Conservation (phyloP, 352 stramenopile species). For the Thalassiosira hispida region DNA sequence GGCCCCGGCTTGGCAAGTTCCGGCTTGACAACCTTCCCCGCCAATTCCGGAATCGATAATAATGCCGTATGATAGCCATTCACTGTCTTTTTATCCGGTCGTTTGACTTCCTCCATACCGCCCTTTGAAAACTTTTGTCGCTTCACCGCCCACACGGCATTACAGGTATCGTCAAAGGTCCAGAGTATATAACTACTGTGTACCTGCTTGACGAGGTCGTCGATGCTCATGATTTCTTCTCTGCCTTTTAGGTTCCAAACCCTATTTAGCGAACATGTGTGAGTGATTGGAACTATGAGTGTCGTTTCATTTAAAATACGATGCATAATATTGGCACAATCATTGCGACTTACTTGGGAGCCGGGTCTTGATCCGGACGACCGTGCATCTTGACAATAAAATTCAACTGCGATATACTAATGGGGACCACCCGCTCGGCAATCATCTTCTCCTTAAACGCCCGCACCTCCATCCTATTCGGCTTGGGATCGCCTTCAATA, state of each 20-base stretch:
- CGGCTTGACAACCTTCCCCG: not conserved
- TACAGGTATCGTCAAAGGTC: constrained; percentile 13
- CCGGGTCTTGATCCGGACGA: not conserved
- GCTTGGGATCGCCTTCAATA: not conserved
- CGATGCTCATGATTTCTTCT: constrained; percentile 25
- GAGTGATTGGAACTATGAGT: not conserved
- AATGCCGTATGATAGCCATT: constrained; percentile 29
- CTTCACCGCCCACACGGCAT: constrained; percentile 13
- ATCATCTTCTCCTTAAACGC: constrained; percentile 35
- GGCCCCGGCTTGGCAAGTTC: not conserved
- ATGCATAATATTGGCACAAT: not conserved
- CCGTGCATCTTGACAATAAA: not conserved
- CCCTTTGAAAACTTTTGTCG: not conserved
- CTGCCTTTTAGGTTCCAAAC: constrained; percentile 21
- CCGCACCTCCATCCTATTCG: constrained; percentile 3
- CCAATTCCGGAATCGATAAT: not conserved
- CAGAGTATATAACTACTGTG: not conserved
- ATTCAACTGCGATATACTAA: constrained; percentile 25
- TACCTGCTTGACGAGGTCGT: constrained; percentile 16
- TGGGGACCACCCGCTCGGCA: constrained; percentile 10
- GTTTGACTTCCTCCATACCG: constrained; percentile 4
- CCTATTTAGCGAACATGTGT: not conserved
- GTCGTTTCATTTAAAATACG: not conserved
- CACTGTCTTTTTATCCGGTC: constrained; percentile 20
- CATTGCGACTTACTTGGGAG: constrained; percentile 1